phyloP scores from a whole-genome alignment of 768 basidiomycete species.

The Naematelia encephala region DNA sequence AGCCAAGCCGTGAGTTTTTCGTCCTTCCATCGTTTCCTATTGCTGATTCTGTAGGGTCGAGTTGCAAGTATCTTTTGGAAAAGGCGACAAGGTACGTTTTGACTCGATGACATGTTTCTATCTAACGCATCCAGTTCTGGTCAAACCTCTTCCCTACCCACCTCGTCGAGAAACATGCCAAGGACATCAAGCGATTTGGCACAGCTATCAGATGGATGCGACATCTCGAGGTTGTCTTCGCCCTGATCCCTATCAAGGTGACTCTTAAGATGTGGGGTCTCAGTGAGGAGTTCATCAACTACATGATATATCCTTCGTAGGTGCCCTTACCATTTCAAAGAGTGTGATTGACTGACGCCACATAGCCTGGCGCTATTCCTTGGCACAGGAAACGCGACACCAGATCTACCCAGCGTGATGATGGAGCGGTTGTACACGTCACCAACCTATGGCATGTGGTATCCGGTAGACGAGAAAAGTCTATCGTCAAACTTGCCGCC shows the following conservation, averaged over 20 bases:
- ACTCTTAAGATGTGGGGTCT: conserved; percentile 53
- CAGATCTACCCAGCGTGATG: conserved; percentile 52
- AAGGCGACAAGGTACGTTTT: conserved; percentile 50
- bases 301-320: conserved; percentile 51
- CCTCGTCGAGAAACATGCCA: conserved; percentile 50
- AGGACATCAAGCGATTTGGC: conserved; percentile 52
- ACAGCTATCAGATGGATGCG: conserved; percentile 49
- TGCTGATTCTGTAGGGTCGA: conserved; percentile 48
- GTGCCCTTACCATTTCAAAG: conserved; percentile 1
- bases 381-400: conserved; percentile 54
- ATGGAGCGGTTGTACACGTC: conserved; percentile 55
- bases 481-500: conserved; percentile 52
- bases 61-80: conserved; percentile 55
- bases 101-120: background rate
- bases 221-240: conserved; percentile 52
- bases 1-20: conserved; percentile 47
- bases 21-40: background rate
- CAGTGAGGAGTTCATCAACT: conserved; percentile 52
- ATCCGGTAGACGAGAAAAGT: conserved; percentile 50
- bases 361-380: conserved; percentile 17
- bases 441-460: conserved; percentile 55
- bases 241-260: conserved; percentile 54
- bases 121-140: conserved; percentile 50
- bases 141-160: conserved; percentile 55
- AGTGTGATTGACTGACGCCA: conserved; percentile 2